Base-by-base conservation (phyloP, 345 rosid species). In the Sisymbrium irio region DNA sequence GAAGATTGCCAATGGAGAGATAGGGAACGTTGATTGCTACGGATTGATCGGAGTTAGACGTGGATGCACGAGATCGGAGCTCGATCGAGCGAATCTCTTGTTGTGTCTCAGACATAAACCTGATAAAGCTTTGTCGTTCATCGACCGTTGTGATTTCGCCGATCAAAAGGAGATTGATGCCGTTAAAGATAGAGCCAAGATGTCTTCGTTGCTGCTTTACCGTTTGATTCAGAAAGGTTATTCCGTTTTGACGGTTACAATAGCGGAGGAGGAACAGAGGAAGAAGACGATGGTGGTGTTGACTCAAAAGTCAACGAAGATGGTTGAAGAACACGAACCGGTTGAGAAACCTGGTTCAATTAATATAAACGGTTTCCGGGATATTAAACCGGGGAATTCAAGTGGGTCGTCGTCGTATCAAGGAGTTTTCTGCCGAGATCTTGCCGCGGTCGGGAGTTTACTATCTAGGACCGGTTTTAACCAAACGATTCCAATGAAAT, bases 371-470 rank as follows among this genome's bases (percentile, higher is more conserved):
- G 65, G 44, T 9, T 62, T 41, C 1, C 2, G 50, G 1, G 80
- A 77, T 0, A 47, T 14, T 3, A 67, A 61, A 53, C 58, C 55
- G 49, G 69, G 45, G 19, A 67, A 82, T 65, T 22, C 85, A 12
- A 82, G 77, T 41, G 82, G 25, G 25, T 22, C 79, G 51, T 89
- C 2, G 25, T 22, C 79, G 51, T 89, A 80, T 47, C 97, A 88
- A 65, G 99, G 97, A n/a, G 85, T 88, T 30, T 95, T 95, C 78
- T 95, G 99, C 81, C 76, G 99, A 15, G 99, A 95, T 77, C 87
- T 92, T 11, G 89, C 97, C 0, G 90, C 66, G 0, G 99, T 95
- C 19, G 96, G 97, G 65, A 88, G 57, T 85, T 76, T 95, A 64
- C 67, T 91, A 42, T 76, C 99, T 9, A 87, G 86, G 58, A 89